Conservation (phyloP, 768 basidiomycete species). For the Cantharellus anzutake region DNA sequence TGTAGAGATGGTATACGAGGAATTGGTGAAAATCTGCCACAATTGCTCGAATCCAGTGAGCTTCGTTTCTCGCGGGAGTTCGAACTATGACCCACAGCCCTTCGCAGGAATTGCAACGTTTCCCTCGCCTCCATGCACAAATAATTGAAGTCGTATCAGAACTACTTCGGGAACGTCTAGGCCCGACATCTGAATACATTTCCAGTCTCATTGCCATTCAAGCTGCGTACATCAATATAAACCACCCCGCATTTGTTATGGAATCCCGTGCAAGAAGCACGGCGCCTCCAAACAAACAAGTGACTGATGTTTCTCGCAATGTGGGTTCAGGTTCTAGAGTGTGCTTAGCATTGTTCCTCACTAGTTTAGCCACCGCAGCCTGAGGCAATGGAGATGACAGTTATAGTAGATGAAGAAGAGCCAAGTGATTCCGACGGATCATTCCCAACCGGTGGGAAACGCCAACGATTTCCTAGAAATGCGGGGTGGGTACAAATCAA, state of each 20-base stretch:
- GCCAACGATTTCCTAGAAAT: no score
- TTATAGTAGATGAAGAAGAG: background rate
- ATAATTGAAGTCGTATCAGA: slow-evolving; percentile 95
- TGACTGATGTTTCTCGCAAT: slow-evolving; percentile 16
- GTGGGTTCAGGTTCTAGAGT: background rate
- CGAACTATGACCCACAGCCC: background rate
- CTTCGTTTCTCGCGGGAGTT: slow-evolving; percentile 1
- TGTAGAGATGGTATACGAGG: slow-evolving; percentile 96
- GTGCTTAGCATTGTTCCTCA: background rate
- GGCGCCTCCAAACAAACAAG: slow-evolving; percentile 22
- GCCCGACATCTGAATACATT: slow-evolving; percentile 92
- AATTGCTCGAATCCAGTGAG: slow-evolving; percentile 82
- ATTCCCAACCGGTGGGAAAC: no score
- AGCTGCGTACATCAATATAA: slow-evolving; percentile 98
- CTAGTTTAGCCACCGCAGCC: background rate
- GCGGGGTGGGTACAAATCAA: no score
- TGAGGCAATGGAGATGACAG: background rate
- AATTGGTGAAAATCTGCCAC: slow-evolving; percentile 97
- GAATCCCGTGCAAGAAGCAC: slow-evolving; percentile 41
- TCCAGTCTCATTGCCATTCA: slow-evolving; percentile 93
- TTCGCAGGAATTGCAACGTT: slow-evolving; percentile 77
- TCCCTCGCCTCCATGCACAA: slow-evolving; percentile 83
- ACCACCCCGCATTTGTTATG: slow-evolving; percentile 85
- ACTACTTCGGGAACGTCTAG: slow-evolving; percentile 80
- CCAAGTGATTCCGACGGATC: background rate